Percentiles rank a stretch among this genome's conserved stretches.
These are phyloP conservation scores for Leishmania guyanensis DNA, from an alignment of 208 protist genomes.

Conservation along the genomic window DNA sequence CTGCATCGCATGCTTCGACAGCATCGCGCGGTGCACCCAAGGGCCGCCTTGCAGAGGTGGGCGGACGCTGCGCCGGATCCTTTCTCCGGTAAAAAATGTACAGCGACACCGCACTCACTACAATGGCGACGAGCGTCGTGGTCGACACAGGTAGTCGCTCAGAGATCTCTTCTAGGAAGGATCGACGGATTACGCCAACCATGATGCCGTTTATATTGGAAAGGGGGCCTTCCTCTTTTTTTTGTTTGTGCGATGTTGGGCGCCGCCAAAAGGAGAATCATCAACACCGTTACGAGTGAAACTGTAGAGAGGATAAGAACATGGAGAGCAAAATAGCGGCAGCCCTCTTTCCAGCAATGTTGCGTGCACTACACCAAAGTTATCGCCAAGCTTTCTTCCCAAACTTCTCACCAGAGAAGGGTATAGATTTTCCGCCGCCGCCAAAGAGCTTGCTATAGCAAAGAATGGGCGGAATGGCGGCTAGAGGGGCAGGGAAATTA, in stretches of 20 bases:
- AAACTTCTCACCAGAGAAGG: not conserved
- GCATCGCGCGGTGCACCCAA: constrained; percentile 17
- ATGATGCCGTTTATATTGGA: constrained; percentile 1
- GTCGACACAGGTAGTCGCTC: constrained; percentile 46
- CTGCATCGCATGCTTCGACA: constrained; percentile 20
- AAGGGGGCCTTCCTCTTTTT: not conserved
- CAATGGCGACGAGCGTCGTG: constrained; percentile 48
- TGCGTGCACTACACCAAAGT: not conserved
- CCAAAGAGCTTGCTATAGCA: not conserved
- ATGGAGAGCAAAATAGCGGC: not conserved
- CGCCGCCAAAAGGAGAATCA: no score
- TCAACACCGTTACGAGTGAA: not conserved
- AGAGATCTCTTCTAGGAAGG: constrained; percentile 65
- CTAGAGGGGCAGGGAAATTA: not conserved
- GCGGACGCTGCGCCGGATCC: constrained; percentile 18
- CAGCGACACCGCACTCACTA: constrained; percentile 61
- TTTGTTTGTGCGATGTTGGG: not conserved
- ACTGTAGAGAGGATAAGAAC: constrained; percentile 5
- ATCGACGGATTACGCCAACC: constrained; percentile 34
- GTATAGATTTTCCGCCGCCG: not conserved
- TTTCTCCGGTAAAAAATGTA: constrained; percentile 46
- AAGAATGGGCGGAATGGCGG: not conserved
- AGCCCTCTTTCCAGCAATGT: not conserved
- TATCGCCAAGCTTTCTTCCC: not conserved
- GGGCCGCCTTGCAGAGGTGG: constrained; percentile 16